Conservation (phyloP, 31 red algal genomes). For the Endocladia muricata region DNA sequence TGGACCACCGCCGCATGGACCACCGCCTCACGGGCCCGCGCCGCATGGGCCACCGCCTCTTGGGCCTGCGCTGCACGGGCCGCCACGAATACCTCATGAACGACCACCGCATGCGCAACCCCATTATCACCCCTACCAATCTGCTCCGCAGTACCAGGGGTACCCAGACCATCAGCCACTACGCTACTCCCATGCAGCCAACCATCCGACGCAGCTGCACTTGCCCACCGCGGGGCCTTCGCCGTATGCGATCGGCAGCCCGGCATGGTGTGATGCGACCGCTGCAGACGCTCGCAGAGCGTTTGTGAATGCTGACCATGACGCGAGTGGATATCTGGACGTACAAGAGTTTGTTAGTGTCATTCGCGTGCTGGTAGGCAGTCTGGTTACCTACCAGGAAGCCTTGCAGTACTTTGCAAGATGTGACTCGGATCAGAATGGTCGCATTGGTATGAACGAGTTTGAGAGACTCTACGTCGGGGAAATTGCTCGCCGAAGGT, state of each 20-base stretch:
- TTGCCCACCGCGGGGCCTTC: not conserved
- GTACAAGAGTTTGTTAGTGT: conserved; percentile 53
- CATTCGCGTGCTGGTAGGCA: conserved; percentile 28
- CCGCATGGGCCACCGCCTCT: no score
- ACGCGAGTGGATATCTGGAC: conserved; percentile 50
- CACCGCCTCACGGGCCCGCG: not conserved
- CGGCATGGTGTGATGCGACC: conserved; percentile 14
- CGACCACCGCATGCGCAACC: not conserved
- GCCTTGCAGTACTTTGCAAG: conserved; percentile 57
- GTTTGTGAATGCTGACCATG: conserved; percentile 44
- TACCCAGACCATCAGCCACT: not conserved
- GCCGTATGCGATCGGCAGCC: conserved; percentile 11
- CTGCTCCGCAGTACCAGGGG: not conserved
- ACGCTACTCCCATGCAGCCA: not conserved
- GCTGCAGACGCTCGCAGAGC: conserved; percentile 29
- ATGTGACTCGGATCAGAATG: conserved; percentile 48
- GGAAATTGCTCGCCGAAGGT: conserved; percentile 37
- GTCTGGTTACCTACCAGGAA: conserved; percentile 53
- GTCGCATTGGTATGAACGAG: conserved; percentile 44
- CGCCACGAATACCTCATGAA: not conserved
- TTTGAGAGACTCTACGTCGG: conserved; percentile 51
- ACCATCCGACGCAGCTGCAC: not conserved
- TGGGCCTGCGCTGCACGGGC: no score
- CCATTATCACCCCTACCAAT: not conserved
- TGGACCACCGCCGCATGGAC: not conserved